Conservation (phyloP, 345 rosid species). For the Trapa bicornis region DNA sequence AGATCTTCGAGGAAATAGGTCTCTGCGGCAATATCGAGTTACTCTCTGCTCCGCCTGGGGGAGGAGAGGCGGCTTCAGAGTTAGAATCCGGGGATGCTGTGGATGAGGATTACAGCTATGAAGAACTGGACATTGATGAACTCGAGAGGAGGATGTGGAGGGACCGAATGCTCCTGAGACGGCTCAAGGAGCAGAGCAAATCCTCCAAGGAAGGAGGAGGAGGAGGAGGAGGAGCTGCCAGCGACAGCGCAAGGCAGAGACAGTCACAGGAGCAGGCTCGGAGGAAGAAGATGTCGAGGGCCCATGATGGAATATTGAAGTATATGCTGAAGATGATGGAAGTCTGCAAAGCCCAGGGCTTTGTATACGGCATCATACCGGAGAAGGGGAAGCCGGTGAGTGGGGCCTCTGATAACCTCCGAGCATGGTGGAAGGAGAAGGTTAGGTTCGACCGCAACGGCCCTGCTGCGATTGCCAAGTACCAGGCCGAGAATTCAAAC, state of each 20-base stretch:
- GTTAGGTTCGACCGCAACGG: conserved; percentile 77
- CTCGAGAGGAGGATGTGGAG: conserved; percentile 81
- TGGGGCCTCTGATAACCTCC: conserved; percentile 85
- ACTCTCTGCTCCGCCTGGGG: conserved; percentile 24
- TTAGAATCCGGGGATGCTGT: conserved; percentile 28
- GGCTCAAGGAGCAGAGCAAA: conserved; percentile 54
- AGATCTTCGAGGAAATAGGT: conserved; percentile 48
- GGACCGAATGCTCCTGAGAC: conserved; percentile 46
- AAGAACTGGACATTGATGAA: conserved; percentile 59
- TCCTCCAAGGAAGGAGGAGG: conserved; percentile 28
- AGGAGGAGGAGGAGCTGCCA: conserved; percentile 4
- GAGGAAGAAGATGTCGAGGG: conserved; percentile 84
- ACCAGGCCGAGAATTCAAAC: conserved; percentile 35
- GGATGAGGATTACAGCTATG: conserved; percentile 55
- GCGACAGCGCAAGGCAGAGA: conserved; percentile 36
- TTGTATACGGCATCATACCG: conserved; percentile 74
- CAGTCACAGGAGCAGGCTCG: conserved; percentile 75
- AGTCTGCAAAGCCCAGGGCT: conserved; percentile 80
- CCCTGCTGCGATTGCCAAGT: conserved; percentile 68
- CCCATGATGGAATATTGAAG: conserved; percentile 71
- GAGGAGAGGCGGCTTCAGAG: conserved; percentile 21
- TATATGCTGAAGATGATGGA: conserved; percentile 90
- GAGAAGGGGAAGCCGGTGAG: conserved; percentile 83
- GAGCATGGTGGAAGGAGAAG: conserved; percentile 90
- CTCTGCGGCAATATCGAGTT: conserved; percentile 42